phyloP scores from a whole-genome alignment of 2,329 filamentous ascomycete species.

The Nigrograna mackinnonii region DNA sequence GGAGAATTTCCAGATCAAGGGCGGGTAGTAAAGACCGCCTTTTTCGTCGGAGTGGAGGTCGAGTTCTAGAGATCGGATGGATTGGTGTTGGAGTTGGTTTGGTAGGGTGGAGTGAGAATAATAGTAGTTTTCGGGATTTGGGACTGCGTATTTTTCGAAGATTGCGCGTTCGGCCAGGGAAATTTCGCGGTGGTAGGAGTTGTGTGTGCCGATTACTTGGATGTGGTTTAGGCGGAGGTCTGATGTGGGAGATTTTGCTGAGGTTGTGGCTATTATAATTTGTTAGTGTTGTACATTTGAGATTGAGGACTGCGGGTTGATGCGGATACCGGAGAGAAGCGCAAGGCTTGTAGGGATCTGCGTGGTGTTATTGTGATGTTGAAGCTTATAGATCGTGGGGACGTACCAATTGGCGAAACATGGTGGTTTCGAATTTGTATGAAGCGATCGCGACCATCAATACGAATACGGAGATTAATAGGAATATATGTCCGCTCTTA shows the following conservation, averaged over 20 bases:
- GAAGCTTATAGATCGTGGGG: too few relatives aligned
- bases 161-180: constrained; percentile 44
- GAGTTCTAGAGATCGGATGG: constrained; percentile 53
- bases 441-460: too few relatives aligned
- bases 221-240: constrained; percentile 55
- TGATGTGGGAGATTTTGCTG: neutral
- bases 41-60: constrained; percentile 54
- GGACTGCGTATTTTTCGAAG: constrained; percentile 44
- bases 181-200: constrained; percentile 55
- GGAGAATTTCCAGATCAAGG: constrained; percentile 46
- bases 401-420: too few relatives aligned
- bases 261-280: neutral
- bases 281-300: neutral
- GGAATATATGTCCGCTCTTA: too few relatives aligned
- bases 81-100: constrained; percentile 51
- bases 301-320: neutral
- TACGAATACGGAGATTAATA: too few relatives aligned
- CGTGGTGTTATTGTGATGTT: too few relatives aligned
- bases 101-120: constrained; percentile 53
- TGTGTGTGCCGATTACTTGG: constrained; percentile 56
- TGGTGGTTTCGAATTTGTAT: too few relatives aligned
- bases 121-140: constrained; percentile 47
- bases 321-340: constrained; percentile 2
- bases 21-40: constrained; percentile 52
- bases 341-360: constrained; percentile 3